Percentiles rank a stretch among this genome's conserved stretches.
phyloP scores from a whole-genome alignment of 2,329 filamentous ascomycete genomes.

The Davidsoniella neocaledoniae region DNA sequence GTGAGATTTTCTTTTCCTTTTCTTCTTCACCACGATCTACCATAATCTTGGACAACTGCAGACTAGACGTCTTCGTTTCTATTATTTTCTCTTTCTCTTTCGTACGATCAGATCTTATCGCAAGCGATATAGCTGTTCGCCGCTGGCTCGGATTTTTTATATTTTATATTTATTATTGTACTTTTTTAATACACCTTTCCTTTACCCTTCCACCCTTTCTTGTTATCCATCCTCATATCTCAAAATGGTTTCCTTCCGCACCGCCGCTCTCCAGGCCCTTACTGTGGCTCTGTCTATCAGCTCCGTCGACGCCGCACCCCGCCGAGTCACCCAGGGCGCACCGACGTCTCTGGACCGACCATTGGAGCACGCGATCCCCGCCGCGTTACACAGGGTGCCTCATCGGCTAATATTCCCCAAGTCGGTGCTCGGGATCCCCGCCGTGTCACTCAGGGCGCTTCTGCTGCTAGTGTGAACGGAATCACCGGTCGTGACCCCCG shows the following conservation, averaged over 20 bases:
- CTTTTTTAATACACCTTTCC: not conserved
- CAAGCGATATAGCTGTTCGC: constrained; percentile 8
- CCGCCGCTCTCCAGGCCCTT: constrained; percentile 11
- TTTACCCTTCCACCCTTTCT: not conserved
- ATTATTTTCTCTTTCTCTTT: constrained; percentile 1
- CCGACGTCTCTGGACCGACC: too few relatives aligned
- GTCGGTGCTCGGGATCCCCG: constrained; percentile 1
- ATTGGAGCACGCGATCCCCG: not conserved
- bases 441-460: not conserved
- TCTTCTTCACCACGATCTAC: not conserved
- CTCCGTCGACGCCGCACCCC: constrained; percentile 7
- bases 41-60: constrained; percentile 2
- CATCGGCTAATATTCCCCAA: not conserved
- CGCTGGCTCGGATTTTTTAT: constrained; percentile 7
- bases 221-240: not conserved
- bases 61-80: constrained; percentile 7
- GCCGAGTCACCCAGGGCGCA: constrained; percentile 3
- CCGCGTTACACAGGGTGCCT: not conserved
- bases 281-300: constrained; percentile 8
- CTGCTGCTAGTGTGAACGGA: not conserved
- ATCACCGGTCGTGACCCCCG: constrained; percentile 1
- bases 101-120: constrained; percentile 5
- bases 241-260: constrained; percentile 8
- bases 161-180: constrained; percentile 3
- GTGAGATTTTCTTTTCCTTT: not conserved